Conservation (phyloP, 768 basidiomycete species). For the Baorangia bicolor region DNA sequence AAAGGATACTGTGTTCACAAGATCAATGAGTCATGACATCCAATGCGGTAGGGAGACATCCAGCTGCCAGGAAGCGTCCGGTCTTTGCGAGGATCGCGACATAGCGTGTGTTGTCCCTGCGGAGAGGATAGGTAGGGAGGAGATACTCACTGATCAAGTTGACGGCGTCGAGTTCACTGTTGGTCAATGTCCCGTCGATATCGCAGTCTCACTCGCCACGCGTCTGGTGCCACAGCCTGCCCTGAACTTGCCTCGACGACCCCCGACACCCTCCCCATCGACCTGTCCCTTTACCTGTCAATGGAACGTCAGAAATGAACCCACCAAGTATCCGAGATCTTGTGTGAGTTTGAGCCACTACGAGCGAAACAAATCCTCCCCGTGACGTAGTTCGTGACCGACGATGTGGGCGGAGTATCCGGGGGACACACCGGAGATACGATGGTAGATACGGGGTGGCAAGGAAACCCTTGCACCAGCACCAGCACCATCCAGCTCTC, state of each 20-base stretch:
- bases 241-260: slow-evolving; percentile 26
- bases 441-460: neutral
- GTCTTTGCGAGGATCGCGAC: neutral
- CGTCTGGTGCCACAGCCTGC: slow-evolving; percentile 18
- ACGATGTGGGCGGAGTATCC: slow-evolving; percentile 5
- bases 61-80: slow-evolving; percentile 34
- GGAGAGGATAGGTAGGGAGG: neutral
- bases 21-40: slow-evolving; percentile 44
- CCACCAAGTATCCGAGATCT: neutral
- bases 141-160: slow-evolving; percentile 39
- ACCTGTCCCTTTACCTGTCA: slow-evolving; percentile 12
- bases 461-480: slow-evolving; percentile 9
- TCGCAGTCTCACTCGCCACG: neutral
- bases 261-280: slow-evolving; percentile 12
- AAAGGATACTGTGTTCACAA: slow-evolving; percentile 21
- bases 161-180: slow-evolving; percentile 21
- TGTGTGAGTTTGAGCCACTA: no score
- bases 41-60: slow-evolving; percentile 41
- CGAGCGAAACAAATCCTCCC: neutral
- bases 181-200: slow-evolving; percentile 10
- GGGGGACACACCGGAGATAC: slow-evolving; percentile 14
- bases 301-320: no score
- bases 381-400: neutral
- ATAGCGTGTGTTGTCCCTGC: neutral
- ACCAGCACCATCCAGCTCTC: slow-evolving; percentile 10